Percentiles rank a stretch among this genome's conserved stretches.
These are phyloP conservation scores for Phallus indusiatus DNA, from an alignment of 768 basidiomycete species.

Conservation along the genomic window DNA sequence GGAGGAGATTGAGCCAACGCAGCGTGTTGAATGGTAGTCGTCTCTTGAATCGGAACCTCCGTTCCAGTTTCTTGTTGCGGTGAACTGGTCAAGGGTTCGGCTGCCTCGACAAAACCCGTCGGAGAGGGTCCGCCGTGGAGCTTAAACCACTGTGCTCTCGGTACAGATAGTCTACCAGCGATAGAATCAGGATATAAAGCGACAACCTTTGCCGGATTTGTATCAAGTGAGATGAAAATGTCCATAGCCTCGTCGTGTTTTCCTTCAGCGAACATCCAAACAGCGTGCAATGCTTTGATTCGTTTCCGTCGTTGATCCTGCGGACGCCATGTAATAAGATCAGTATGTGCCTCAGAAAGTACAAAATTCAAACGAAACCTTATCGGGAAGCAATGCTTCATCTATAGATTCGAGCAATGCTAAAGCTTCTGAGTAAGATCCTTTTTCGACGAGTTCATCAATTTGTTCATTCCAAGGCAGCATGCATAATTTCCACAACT, in stretches of 20 bases:
- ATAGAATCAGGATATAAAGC: slow-evolving; percentile 79
- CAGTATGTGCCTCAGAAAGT: background rate
- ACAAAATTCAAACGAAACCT: slow-evolving; percentile 30
- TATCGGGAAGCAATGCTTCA: slow-evolving; percentile 46
- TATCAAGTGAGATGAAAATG: slow-evolving; percentile 75
- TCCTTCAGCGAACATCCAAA: slow-evolving; percentile 60
- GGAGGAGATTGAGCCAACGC: slow-evolving; percentile 28
- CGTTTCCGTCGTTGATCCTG: slow-evolving; percentile 48
- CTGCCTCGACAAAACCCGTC: background rate
- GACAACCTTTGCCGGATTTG: slow-evolving; percentile 91
- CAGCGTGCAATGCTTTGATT: slow-evolving; percentile 67
- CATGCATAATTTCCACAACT: slow-evolving; percentile 69
- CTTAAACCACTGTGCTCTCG: slow-evolving; percentile 64
- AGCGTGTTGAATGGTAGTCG: slow-evolving; percentile 16
- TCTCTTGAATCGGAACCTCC: slow-evolving; percentile 6
- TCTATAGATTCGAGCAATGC: slow-evolving; percentile 67
- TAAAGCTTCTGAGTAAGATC: slow-evolving; percentile 71
- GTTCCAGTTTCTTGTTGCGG: slow-evolving; percentile 17
- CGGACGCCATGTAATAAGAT: background rate
- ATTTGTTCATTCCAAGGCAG: slow-evolving; percentile 72
- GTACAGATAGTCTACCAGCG: slow-evolving; percentile 66
- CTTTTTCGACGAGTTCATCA: slow-evolving; percentile 66
- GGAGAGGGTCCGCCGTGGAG: slow-evolving; percentile 68
- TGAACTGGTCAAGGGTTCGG: slow-evolving; percentile 12
- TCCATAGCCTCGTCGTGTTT: slow-evolving; percentile 77